A percentile compares a stretch with the other conserved stretches of the same genome.
phyloP scores from a whole-genome alignment of 176 grass and related monocot species.

The Thalia dealbata region DNA sequence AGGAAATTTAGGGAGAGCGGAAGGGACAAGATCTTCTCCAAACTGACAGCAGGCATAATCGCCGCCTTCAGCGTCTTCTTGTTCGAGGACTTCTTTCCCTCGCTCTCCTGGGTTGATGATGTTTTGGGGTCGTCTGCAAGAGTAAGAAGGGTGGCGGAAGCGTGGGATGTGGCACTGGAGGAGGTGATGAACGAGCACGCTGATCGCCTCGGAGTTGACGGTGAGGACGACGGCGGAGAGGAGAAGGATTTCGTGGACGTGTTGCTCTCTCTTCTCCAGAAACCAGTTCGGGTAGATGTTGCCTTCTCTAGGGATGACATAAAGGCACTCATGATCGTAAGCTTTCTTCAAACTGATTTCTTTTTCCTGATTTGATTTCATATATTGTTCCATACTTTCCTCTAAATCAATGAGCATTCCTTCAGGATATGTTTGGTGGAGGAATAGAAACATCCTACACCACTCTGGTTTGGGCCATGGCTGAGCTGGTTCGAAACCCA shows the following conservation, averaged over 20 bases:
- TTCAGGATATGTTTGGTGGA: too few species aligned
- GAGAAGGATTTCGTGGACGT: conserved; percentile 17
- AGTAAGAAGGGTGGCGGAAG: background rate
- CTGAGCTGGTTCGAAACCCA: conserved; percentile 4
- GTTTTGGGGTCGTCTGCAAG: conserved; percentile 1
- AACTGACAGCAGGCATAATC: background rate
- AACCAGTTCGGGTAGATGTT: background rate
- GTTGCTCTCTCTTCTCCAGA: conserved; percentile 12
- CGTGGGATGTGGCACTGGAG: conserved; percentile 2
- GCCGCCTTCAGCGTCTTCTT: conserved; percentile 12
- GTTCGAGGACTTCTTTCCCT: conserved; percentile 25
- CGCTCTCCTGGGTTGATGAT: conserved; percentile 9
- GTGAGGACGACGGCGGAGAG: background rate
- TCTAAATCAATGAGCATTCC: too few species aligned
- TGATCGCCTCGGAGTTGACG: background rate
- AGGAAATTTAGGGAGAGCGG: conserved; percentile 13
- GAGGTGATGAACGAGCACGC: conserved; percentile 18
- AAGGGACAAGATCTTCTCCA: conserved; percentile 8
- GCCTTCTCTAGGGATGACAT: background rate
- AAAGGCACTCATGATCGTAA: background rate
- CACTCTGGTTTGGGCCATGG: background rate
- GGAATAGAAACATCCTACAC: too few species aligned
- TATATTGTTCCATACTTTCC: too few species aligned
- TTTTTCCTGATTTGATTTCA: too few species aligned
- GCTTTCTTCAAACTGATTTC: too few species aligned